Conservation (phyloP, 2,329 filamentous ascomycete genomes). For the Nectriaceae sp. region DNA sequence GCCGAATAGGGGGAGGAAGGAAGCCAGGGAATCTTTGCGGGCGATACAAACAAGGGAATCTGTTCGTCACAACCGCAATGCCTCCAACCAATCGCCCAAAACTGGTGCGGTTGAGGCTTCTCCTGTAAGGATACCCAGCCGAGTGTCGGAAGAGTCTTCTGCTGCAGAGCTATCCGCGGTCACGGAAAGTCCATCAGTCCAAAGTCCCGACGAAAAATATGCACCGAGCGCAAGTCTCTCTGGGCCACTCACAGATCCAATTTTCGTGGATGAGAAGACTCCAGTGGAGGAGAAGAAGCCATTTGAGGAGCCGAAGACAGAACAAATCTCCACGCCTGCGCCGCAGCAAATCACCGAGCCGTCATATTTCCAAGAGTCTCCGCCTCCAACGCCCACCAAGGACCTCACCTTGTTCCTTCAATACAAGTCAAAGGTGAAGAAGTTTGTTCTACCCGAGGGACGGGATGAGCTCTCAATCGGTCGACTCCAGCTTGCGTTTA, state of each 20-base stretch:
- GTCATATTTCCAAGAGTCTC: slow-evolving; percentile 61
- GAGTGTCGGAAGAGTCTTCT: slow-evolving; percentile 63
- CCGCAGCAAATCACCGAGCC: slow-evolving; percentile 43
- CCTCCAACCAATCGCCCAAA: slow-evolving; percentile 46
- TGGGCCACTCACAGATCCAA: slow-evolving; percentile 54
- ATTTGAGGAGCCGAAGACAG: slow-evolving; percentile 10
- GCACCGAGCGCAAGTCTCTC: slow-evolving; percentile 59
- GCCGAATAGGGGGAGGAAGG: slow-evolving; percentile 78
- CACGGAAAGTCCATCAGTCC: slow-evolving; percentile 41
- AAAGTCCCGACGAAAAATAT: slow-evolving; percentile 69
- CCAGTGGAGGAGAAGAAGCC: slow-evolving; percentile 13
- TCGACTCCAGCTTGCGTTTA: slow-evolving; percentile 90
- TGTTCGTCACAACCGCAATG: slow-evolving; percentile 50
- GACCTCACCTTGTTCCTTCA: slow-evolving; percentile 93
- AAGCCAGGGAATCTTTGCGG: slow-evolving; percentile 82
- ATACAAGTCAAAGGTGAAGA: slow-evolving; percentile 97
- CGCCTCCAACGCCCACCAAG: slow-evolving; percentile 69
- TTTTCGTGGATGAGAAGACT: slow-evolving; percentile 28
- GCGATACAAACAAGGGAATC: slow-evolving; percentile 59
- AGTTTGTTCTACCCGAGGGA: slow-evolving; percentile 86
- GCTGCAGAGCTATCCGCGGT: slow-evolving; percentile 23
- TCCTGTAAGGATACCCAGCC: slow-evolving; percentile 58
- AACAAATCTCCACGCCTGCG: slow-evolving; percentile 27
- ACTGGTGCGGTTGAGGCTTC: slow-evolving; percentile 54
- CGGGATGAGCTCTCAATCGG: slow-evolving; percentile 83